These are phyloP conservation scores for Hypoxylon rubiginosum DNA, from an alignment of 2,329 filamentous ascomycete genomes.

Conservation along the genomic window DNA sequence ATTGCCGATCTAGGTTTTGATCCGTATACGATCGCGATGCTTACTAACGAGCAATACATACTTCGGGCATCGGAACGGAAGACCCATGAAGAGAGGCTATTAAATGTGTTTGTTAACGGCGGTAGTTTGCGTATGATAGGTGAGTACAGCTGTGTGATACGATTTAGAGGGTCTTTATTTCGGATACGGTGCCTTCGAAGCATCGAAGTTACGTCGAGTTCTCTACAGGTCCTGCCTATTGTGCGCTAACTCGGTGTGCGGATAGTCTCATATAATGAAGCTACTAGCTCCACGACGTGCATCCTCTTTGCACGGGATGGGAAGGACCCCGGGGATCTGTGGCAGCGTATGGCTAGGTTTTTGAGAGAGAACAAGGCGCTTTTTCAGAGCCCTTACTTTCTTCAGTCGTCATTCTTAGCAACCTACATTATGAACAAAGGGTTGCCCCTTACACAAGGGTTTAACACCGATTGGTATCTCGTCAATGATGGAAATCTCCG, in stretches of 20 bases:
- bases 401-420: conserved; percentile 9
- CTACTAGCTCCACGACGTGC: conserved; percentile 22
- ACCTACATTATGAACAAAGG: not conserved
- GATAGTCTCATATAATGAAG: conserved; percentile 17
- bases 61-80: conserved; percentile 6
- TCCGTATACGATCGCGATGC: not conserved
- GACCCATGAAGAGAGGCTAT: not conserved
- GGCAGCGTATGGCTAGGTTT: not conserved
- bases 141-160: conserved; percentile 3
- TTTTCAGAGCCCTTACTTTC: conserved; percentile 11
- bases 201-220: not conserved
- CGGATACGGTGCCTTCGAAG: not conserved
- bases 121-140: conserved; percentile 2
- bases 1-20: conserved; percentile 15
- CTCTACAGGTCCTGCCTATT: not conserved
- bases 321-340: not conserved
- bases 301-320: not conserved
- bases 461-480: not conserved
- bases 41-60: not conserved
- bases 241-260: conserved; percentile 1
- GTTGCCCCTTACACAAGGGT: not conserved
- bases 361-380: conserved; percentile 13
- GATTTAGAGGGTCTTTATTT: not conserved
- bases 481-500: conserved; percentile 4
- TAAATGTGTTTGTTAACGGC: conserved; percentile 4